A percentile compares a stretch with the other conserved stretches of the same genome.
Evolutionary conservation across 345 rosid genomes (phyloP).

Genomic region (Lepidium africanum): DNA sequence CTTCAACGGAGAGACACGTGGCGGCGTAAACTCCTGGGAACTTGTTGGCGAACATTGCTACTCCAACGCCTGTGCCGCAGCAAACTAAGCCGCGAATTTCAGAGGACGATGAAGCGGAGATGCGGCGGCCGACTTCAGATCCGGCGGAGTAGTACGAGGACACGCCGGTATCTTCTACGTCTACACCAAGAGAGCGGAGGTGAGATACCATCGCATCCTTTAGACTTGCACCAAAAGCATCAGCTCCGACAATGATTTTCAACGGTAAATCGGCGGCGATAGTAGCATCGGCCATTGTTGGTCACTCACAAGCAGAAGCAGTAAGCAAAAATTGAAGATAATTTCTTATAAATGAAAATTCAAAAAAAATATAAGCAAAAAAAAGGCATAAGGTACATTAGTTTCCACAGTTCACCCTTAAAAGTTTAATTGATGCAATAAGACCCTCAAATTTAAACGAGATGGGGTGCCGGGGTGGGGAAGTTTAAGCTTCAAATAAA

Average conservation of each 20-base stretch:
- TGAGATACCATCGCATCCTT: conserved; percentile 62
- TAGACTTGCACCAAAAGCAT: conserved; percentile 50
- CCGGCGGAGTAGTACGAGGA: conserved; percentile 73
- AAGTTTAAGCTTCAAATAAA: background rate
- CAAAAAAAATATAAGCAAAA: background rate
- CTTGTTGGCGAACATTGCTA: conserved; percentile 85
- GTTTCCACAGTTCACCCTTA: background rate
- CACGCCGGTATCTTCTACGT: conserved; percentile 78
- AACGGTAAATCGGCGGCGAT: conserved; percentile 18
- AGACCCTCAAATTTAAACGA: background rate
- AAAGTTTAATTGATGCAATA: background rate
- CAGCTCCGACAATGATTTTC: conserved; percentile 66
- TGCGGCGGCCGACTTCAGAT: conserved; percentile 75
- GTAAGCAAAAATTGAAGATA: background rate
- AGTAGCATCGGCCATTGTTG: conserved; percentile 19
- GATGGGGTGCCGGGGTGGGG: background rate
- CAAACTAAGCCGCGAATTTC: conserved; percentile 56
- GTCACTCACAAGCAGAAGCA: background rate
- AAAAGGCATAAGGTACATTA: background rate
- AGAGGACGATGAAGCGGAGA: conserved; percentile 42
- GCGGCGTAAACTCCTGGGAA: conserved; percentile 76
- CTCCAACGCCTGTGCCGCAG: conserved; percentile 80
- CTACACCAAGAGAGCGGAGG: conserved; percentile 67
- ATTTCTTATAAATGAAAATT: background rate
- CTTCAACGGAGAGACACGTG: conserved; percentile 59